Evolutionary conservation across 2,329 filamentous ascomycete species (phyloP), one percentile per base, ranked within the genome.

Genomic region (Beauveria sp.): DNA sequence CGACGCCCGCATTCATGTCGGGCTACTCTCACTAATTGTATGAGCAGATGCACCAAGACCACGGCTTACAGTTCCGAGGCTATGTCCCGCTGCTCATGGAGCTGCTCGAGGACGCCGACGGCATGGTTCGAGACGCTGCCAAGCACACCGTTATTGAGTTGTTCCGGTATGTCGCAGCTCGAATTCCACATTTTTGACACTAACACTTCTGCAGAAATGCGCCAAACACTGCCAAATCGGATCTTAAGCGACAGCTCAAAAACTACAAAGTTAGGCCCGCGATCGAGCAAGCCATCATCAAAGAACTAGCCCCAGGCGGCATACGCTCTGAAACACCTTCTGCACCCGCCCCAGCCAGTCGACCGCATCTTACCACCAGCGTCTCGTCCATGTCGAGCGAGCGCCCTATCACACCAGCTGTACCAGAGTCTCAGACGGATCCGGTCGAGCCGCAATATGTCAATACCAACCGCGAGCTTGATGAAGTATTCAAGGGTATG

Each of bases 41-140:
- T 20, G 10, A 24, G 20, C 70, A 91, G 83, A 96, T 93, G 88
- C 89, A 95, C 72, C 84, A 88, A 70, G 88, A 91, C 60, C 84
- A 92, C 63, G 86, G 85, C 45, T 79, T 97, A 66, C 87, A 88
- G 43, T 97, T 97, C 76, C 88, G 91, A 65, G 79, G 79, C 69
- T 96, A 96, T 72, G 92, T 96, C 1, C 88, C 90, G 3, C 82
- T 83, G 12, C 81, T 97, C 46, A 93, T 97, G 77, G 88, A 91
- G 60, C 83, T 95, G 66, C 82, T 97, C 48, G 93, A 97, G 75
- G 93, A 97, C 73, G 89, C 92, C 10, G 93, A 96, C 72, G 88
- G 89, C 55, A 88, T 86, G 74, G 92, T 97, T 66, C 86, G 93
- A 72, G 92, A 96, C 69, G 83, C 85, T 43, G 91, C 93, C 64